Conservation (phyloP, 441 rosid species). For the Gossypium schwendimanii region DNA sequence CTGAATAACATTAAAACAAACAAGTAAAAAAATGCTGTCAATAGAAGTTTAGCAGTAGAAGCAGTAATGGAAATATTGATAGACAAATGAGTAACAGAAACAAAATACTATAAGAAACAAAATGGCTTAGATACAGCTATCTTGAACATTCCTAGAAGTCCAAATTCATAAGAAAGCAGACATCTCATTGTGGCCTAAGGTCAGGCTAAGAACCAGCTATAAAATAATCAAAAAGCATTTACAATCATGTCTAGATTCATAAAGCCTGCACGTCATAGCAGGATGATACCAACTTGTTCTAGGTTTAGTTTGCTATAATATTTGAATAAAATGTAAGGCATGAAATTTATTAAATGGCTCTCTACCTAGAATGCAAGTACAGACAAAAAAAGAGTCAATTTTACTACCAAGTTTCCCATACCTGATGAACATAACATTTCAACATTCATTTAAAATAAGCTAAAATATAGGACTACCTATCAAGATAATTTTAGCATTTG, state of each 20-base stretch:
- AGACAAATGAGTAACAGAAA: constrained; percentile 3
- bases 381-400: constrained; percentile 2
- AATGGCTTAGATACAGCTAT: constrained; percentile 12
- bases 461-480: not conserved
- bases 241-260: constrained; percentile 12
- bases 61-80: constrained; percentile 10
- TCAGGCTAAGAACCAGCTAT: constrained; percentile 13
- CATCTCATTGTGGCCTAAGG: constrained; percentile 8
- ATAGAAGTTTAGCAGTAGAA: constrained; percentile 6
- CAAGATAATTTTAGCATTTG: constrained; percentile 14
- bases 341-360: constrained; percentile 5
- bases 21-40: constrained; percentile 8
- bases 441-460: not conserved
- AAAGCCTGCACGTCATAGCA: not conserved
- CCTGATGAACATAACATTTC: not conserved
- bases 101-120: not conserved
- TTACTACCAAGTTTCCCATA: not conserved
- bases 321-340: not conserved
- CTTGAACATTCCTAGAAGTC: not conserved
- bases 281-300: constrained; percentile 8
- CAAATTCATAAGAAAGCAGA: constrained; percentile 1
- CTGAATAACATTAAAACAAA: constrained; percentile 41
- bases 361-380: not conserved
- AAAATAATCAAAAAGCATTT: constrained; percentile 13
- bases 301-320: not conserved